A percentile compares a stretch with the other conserved stretches of the same genome.
phyloP scores from a whole-genome alignment of 371 early-diverging fungal species.

The Apophysomyces trapeziformis region DNA sequence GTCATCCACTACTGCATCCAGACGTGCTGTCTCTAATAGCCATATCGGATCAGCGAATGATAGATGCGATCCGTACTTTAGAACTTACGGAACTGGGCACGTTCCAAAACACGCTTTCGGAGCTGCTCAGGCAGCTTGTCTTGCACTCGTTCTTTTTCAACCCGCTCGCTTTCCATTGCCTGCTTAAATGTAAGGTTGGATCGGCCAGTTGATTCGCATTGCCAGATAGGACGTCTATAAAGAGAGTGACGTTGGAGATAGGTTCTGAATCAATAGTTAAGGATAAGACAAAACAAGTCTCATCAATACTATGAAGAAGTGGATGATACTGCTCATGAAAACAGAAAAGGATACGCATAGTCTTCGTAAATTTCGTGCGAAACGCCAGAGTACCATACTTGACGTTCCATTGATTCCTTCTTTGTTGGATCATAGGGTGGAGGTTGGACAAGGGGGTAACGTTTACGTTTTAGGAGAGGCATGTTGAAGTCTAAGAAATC shows the following conservation, averaged over 20 bases:
- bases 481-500: slow-evolving; percentile 30
- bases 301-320: background rate
- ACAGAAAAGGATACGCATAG: slow-evolving; percentile 69
- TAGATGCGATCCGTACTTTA: background rate
- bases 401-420: slow-evolving; percentile 52
- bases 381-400: slow-evolving; percentile 78
- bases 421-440: slow-evolving; percentile 46
- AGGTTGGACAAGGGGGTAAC: slow-evolving; percentile 42
- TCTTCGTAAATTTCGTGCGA: slow-evolving; percentile 84
- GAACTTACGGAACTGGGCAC: slow-evolving; percentile 73
- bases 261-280: slow-evolving; percentile 53
- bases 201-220: slow-evolving; percentile 80
- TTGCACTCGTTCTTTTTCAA: slow-evolving; percentile 57
- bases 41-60: background rate
- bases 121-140: slow-evolving; percentile 71
- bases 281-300: slow-evolving; percentile 3
- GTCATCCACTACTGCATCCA: slow-evolving; percentile 62
- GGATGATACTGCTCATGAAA: background rate
- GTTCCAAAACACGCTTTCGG: slow-evolving; percentile 63
- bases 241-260: slow-evolving; percentile 71
- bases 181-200: slow-evolving; percentile 76
- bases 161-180: slow-evolving; percentile 77
- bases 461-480: slow-evolving; percentile 66
- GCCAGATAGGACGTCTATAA: slow-evolving; percentile 78
- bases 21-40: slow-evolving; percentile 50